Evolutionary conservation across 1,284 basidiomycete species (phyloP).

Genomic region (Ustilago vetiveriae): DNA sequence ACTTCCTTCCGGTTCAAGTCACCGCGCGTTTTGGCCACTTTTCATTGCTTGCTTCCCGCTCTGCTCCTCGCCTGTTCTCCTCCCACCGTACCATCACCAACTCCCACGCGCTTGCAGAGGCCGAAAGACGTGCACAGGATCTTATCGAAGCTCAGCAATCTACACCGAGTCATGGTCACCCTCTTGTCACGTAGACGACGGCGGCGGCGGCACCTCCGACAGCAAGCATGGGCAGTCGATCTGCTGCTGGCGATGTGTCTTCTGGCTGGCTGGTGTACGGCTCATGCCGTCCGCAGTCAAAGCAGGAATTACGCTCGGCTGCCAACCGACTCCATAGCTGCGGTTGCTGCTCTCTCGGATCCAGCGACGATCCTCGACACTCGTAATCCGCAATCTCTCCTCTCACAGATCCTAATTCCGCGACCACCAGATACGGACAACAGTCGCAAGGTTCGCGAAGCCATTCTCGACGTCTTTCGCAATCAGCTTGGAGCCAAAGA

Average conservation of each 20-base stretch:
- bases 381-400: constrained; percentile 39
- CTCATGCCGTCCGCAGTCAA: constrained; percentile 30
- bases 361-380: constrained; percentile 46
- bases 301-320: constrained; percentile 23
- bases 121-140: no score
- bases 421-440: constrained; percentile 59
- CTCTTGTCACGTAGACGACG: background rate
- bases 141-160: no score
- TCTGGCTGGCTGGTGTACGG: constrained; percentile 1
- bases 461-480: constrained; percentile 49
- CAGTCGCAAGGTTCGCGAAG: constrained; percentile 48
- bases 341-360: constrained; percentile 32
- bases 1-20: background rate
- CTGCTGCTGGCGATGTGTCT: background rate
- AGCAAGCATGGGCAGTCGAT: background rate
- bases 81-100: no score
- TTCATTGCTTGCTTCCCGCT: background rate
- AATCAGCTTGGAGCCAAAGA: constrained; percentile 19
- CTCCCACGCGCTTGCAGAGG: no score
- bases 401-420: constrained; percentile 63
- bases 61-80: no score
- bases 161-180: constrained; percentile 1
- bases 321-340: constrained; percentile 4
- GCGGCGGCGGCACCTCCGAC: background rate
- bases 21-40: background rate